Percentiles rank a stretch among this genome's conserved stretches.
Conservation (phyloP, 1,139 yeast genomes). For the Arxiozyma slooffiae region DNA sequence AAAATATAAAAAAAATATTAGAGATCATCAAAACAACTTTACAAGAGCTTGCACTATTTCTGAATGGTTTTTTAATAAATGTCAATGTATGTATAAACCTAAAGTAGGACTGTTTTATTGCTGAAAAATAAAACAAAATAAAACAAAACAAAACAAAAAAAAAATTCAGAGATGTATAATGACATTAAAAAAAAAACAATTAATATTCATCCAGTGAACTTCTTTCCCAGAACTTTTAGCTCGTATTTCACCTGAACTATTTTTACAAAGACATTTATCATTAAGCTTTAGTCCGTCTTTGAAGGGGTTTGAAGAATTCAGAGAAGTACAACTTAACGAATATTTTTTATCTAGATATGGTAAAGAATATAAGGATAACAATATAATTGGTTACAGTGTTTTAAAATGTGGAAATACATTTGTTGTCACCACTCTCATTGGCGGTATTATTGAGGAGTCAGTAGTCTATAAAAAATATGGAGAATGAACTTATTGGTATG, state of each 20-base stretch:
- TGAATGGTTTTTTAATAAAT: too few species aligned
- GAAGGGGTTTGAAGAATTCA: slow-evolving; percentile 64
- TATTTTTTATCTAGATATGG: slow-evolving; percentile 37
- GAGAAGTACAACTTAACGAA: slow-evolving; percentile 41
- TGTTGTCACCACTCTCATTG: slow-evolving; percentile 65
- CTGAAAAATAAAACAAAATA: background rate
- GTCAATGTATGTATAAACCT: too few species aligned
- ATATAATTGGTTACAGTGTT: slow-evolving; percentile 61
- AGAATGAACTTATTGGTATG: slow-evolving; percentile 34
- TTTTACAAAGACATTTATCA: slow-evolving; percentile 66
- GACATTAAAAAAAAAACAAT: slow-evolving; percentile 7
- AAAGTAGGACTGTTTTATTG: too few species aligned
- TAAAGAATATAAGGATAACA: slow-evolving; percentile 15
- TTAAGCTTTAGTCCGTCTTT: slow-evolving; percentile 66
- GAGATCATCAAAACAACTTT: background rate
- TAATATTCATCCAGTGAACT: slow-evolving; percentile 30
- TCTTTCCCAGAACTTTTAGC: slow-evolving; percentile 79
- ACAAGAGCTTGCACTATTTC: background rate
- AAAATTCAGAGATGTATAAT: background rate
- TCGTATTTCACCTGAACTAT: slow-evolving; percentile 75
- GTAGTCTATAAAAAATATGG: slow-evolving; percentile 31
- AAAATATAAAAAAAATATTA: too few species aligned
- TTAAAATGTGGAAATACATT: slow-evolving; percentile 67
- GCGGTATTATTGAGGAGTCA: slow-evolving; percentile 53
- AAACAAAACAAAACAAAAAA: background rate